Evolutionary conservation across 1,284 basidiomycete species (phyloP).

Genomic region (Mycena citricolor): DNA sequence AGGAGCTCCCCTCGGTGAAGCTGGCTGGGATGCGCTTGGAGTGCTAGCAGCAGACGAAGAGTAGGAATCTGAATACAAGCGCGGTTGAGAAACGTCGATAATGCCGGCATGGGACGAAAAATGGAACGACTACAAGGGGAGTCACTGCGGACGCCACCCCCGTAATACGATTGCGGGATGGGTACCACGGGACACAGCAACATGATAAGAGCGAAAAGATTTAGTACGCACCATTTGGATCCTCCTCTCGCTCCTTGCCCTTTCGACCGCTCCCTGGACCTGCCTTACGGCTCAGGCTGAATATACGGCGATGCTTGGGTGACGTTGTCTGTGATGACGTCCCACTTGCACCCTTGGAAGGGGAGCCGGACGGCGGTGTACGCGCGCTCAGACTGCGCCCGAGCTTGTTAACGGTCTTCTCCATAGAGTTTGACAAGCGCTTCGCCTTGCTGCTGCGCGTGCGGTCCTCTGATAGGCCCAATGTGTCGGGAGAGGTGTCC

Average conservation of each 20-base stretch:
- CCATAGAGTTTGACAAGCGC: slow-evolving; percentile 51
- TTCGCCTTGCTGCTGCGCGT: slow-evolving; percentile 35
- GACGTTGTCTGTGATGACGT: slow-evolving; percentile 36
- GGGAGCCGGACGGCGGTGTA: slow-evolving; percentile 33
- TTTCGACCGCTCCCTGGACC: slow-evolving; percentile 56
- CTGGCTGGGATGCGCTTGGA: slow-evolving; percentile 33
- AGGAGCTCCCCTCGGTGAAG: slow-evolving; percentile 26
- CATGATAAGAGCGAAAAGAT: slow-evolving; percentile 15
- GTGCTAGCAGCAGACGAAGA: slow-evolving; percentile 29
- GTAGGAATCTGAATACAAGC: slow-evolving; percentile 1
- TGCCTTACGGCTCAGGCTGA: slow-evolving; percentile 55
- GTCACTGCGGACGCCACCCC: too few species aligned
- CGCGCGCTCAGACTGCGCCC: slow-evolving; percentile 51
- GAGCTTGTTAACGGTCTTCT: slow-evolving; percentile 56
- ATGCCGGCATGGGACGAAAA: too few species aligned
- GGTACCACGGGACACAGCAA: slow-evolving; percentile 6
- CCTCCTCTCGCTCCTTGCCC: slow-evolving; percentile 43
- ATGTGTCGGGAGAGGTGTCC: slow-evolving; percentile 31
- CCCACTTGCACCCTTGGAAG: slow-evolving; percentile 30
- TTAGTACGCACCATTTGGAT: slow-evolving; percentile 16
- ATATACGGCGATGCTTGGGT: slow-evolving; percentile 52
- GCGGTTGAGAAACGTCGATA: too few species aligned
- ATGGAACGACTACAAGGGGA: too few species aligned
- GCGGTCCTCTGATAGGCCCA: slow-evolving; percentile 30
- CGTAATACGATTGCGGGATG: too few species aligned